Evolutionary conservation across 2,329 filamentous ascomycete genomes (phyloP).

Genomic region (Colletotrichum melonis): DNA sequence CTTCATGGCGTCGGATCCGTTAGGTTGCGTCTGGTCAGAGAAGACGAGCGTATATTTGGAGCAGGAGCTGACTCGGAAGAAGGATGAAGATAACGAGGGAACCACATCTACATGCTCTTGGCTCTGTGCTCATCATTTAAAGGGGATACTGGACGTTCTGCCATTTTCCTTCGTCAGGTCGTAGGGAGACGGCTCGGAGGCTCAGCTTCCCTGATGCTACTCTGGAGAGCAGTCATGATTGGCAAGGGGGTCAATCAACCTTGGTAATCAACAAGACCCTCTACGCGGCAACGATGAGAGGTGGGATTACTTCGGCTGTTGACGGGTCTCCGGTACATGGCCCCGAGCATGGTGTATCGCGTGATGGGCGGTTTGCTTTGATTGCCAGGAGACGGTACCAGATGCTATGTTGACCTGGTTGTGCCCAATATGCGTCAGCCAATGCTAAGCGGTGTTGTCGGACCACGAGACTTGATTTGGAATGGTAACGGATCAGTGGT

Average conservation of each 20-base stretch:
- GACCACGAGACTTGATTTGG: neutral
- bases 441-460: neutral
- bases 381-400: neutral
- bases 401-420: neutral
- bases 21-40: neutral
- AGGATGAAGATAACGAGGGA: neutral
- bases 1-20: constrained; percentile 14
- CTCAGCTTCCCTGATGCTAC: neutral
- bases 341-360: neutral
- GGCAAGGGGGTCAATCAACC: neutral
- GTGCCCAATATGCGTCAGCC: neutral
- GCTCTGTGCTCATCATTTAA: neutral
- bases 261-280: neutral
- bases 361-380: neutral
- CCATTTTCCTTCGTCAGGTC: neutral
- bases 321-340: neutral
- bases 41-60: neutral
- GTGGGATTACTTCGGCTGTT: neutral
- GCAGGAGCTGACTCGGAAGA: neutral
- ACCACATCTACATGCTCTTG: neutral
- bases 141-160: neutral
- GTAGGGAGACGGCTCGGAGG: constrained; percentile 6
- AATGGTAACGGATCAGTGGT: neutral
- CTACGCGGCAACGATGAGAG: neutral
- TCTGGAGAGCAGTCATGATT: neutral